Evolutionary conservation across 495 filamentous ascomycete species (phyloP), one percentile per base, ranked within the genome.

Genomic region (Copromyces sp.): DNA sequence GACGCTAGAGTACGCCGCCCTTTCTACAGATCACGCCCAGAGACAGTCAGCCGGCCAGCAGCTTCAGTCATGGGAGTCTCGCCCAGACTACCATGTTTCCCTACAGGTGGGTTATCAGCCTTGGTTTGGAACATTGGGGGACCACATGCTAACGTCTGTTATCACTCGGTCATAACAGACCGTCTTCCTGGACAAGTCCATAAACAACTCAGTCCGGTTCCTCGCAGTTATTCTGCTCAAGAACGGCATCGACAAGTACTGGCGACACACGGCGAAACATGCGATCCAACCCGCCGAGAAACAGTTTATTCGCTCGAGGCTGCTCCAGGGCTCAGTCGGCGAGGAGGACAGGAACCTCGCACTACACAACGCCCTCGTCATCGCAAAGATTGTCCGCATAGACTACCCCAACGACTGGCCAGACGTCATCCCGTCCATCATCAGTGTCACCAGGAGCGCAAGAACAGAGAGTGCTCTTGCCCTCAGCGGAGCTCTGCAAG

Each of bases 181-280:
- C 71, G 86, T 91, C 8, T 97, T 93, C 78, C 82, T 97, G 68
- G 92, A 97, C 81, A 89, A 89, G 59, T 86, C 86, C 6, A 83
- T 94, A 1, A 92, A 93, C 12, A 77, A 85, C 16, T 90, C 94
- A 75, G 86, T 93, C 53, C 91, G 95, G 69, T 93, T 95, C 79
- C 87, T 97, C n/a, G 89, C 94, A 20, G 89, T 97, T 69, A 98
- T 97, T 73, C 92, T 96, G 77, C 83, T 99, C 70, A 98, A 98
- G 79, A 97, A 98, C 80, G 95, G 93, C 37, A 93, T 97, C 77
- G 95, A 98, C 76, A 94, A 91, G 79, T 93, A 93, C 80, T 99
- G 95, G 95, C 87, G 95, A 88, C 89, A 76, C 47, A 90, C 88
- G 4, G 87, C 91, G 17, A 84, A 79, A 74, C 90, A 90, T 80